Evolutionary conservation across 208 protist genomes (phyloP).

Genomic region (Leishmania guyanensis): DNA sequence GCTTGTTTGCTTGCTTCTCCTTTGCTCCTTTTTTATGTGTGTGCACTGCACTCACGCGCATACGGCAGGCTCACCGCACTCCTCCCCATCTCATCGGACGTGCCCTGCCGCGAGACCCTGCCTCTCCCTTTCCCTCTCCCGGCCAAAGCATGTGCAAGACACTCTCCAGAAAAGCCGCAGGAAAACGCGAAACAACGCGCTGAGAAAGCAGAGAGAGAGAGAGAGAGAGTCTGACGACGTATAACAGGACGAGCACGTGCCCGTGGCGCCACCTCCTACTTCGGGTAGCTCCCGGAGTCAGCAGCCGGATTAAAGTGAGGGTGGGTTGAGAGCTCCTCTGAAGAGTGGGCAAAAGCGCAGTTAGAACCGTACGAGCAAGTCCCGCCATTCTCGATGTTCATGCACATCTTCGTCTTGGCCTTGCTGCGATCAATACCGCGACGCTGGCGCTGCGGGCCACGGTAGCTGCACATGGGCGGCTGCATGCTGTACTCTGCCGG

Average conservation of each 20-base stretch:
- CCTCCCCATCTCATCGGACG: not conserved
- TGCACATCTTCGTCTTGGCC: slow-evolving; percentile 93
- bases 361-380: slow-evolving; percentile 82
- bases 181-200: not conserved
- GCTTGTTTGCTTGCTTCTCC: not conserved
- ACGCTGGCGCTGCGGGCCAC: slow-evolving; percentile 44
- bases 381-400: slow-evolving; percentile 89
- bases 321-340: slow-evolving; percentile 70
- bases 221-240: not conserved
- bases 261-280: not conserved
- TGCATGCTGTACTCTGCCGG: slow-evolving; percentile 49
- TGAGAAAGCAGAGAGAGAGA: not conserved
- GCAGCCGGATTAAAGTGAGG: slow-evolving; percentile 36
- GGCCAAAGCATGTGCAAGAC: not conserved
- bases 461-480: slow-evolving; percentile 31
- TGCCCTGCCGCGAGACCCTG: not conserved
- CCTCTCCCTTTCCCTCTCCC: not conserved
- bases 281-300: not conserved
- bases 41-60: not conserved
- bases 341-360: slow-evolving; percentile 89
- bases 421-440: slow-evolving; percentile 85
- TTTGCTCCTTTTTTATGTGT: not conserved
- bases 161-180: not conserved
- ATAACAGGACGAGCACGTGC: not conserved
- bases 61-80: not conserved